These are phyloP conservation scores for Truncatella angustata DNA, from an alignment of 2,329 filamentous ascomycete genomes.

Conservation along the genomic window DNA sequence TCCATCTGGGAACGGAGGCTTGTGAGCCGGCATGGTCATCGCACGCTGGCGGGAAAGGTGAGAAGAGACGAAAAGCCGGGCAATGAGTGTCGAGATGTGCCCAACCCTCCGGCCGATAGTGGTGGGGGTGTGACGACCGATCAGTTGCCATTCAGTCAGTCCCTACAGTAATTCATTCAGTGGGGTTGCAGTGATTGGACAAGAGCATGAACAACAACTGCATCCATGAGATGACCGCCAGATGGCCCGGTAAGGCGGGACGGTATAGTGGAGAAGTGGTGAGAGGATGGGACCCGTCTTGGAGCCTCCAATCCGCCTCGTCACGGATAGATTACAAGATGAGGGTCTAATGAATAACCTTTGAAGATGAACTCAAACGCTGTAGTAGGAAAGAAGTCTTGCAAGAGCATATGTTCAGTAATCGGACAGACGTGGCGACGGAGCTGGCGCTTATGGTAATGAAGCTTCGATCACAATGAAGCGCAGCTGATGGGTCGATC, in stretches of 20 bases:
- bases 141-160: conserved; percentile 7
- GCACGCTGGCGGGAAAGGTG: background rate
- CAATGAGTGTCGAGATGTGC: conserved; percentile 1
- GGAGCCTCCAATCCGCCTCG: background rate
- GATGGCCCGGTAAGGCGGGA: background rate
- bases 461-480: too few relatives aligned
- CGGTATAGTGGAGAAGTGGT: background rate
- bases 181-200: background rate
- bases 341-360: background rate
- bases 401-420: too few relatives aligned
- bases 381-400: too few relatives aligned
- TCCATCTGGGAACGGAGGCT: conserved; percentile 5
- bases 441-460: too few relatives aligned
- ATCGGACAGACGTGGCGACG: too few relatives aligned
- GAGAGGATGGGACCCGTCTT: background rate
- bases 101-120: background rate
- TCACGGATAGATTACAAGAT: background rate
- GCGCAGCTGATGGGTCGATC: too few relatives aligned
- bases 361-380: too few relatives aligned
- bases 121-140: conserved; percentile 2
- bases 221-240: background rate
- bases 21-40: conserved; percentile 3
- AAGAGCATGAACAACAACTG: background rate
- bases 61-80: background rate
- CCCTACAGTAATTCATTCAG: background rate